Percentiles rank a stretch among this genome's conserved stretches.
Evolutionary conservation across 2,329 filamentous ascomycete species (phyloP).

Genomic region (Xylaria polymorpha): DNA sequence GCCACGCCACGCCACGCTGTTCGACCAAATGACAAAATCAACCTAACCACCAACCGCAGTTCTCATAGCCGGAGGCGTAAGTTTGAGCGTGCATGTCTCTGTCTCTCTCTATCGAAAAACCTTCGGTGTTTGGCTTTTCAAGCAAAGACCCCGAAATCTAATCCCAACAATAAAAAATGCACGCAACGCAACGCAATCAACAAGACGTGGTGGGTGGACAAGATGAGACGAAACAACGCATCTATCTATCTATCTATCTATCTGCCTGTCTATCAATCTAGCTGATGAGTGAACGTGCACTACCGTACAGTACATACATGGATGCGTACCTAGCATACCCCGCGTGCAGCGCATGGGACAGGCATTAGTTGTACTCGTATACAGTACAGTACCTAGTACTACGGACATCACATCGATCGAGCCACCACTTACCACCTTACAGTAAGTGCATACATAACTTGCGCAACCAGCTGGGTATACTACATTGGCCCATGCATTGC

Average conservation of each 20-base stretch:
- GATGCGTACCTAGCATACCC: not conserved
- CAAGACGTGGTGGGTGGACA: not conserved
- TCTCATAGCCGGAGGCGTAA: not conserved
- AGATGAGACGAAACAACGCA: not conserved
- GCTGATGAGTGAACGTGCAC: conserved; percentile 2
- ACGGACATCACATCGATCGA: conserved; percentile 15
- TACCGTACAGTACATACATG: conserved; percentile 7
- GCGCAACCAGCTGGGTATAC: not conserved
- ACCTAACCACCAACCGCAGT: conserved; percentile 5
- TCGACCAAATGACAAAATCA: not conserved
- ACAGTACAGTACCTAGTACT: not conserved
- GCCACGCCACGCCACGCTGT: conserved; percentile 5
- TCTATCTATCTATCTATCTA: not conserved
- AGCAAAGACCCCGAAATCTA: not conserved
- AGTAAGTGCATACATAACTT: not conserved
- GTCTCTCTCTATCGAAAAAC: not conserved
- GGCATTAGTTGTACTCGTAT: not conserved
- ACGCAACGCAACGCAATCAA: not conserved
- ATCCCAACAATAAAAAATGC: not conserved
- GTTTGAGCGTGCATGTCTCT: not conserved
- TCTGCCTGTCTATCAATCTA: not conserved
- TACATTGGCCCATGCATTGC: conserved; percentile 6
- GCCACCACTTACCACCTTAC: conserved; percentile 11
- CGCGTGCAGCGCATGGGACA: not conserved
- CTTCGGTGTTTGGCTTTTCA: conserved; percentile 11